Evolutionary conservation across 1,284 basidiomycete species (phyloP).

Genomic region (Trichosporon sp.): DNA sequence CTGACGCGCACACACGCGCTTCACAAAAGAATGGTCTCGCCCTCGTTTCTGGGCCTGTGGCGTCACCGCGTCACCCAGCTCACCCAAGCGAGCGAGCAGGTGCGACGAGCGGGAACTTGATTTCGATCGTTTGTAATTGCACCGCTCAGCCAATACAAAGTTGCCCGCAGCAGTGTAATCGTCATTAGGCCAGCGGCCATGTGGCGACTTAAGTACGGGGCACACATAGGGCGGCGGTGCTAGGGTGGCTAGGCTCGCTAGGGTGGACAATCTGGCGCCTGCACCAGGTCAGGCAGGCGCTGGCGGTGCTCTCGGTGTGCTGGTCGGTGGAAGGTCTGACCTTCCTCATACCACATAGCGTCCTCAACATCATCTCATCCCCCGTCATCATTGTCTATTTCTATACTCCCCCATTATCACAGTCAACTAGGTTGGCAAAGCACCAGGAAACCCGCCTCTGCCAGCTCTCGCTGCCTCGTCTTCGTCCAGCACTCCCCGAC

Average conservation of each 20-base stretch:
- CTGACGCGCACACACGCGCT: background rate
- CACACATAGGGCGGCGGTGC: background rate
- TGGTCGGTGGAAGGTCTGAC: constrained; percentile 7
- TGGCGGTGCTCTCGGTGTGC: constrained; percentile 12
- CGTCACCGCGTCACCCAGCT: background rate
- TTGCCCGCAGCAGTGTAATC: background rate
- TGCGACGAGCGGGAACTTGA: background rate
- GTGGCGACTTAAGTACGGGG: background rate
- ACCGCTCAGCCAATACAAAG: background rate
- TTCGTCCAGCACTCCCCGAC: background rate
- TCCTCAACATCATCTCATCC: constrained; percentile 3
- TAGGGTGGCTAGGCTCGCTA: background rate
- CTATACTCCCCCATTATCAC: background rate
- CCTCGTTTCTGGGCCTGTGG: constrained; percentile 1
- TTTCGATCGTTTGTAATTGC: background rate
- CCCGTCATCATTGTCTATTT: background rate
- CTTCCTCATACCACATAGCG: background rate
- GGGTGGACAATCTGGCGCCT: background rate
- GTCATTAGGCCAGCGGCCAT: background rate
- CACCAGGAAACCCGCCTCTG: background rate
- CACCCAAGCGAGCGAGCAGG: background rate
- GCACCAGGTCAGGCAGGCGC: too few relatives aligned
- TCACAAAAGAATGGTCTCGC: constrained; percentile 4
- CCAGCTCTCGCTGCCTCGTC: background rate
- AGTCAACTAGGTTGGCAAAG: constrained; percentile 2